Conservation (phyloP, 306 rosid species). For the Pyrus pyrifolia region DNA sequence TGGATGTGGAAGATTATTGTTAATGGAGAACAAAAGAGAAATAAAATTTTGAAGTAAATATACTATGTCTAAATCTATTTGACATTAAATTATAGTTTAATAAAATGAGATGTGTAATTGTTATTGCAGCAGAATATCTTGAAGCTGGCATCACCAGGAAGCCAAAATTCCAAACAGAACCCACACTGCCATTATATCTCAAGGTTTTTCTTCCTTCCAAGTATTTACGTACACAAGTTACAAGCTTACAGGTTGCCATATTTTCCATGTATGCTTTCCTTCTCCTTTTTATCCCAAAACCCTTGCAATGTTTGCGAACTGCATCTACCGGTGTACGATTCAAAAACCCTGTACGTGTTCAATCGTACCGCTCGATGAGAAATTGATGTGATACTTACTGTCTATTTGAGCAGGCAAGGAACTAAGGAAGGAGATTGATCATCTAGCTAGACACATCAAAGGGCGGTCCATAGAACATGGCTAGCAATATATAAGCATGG, state of each 20-base stretch:
- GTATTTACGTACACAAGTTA: not conserved
- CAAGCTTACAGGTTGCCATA: not conserved
- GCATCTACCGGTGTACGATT: slow-evolving; percentile 20
- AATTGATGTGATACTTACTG: slow-evolving; percentile 42
- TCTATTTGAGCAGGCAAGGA: slow-evolving; percentile 67
- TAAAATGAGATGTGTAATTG: not conserved
- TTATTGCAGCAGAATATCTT: slow-evolving; percentile 84
- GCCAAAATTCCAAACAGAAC: slow-evolving; percentile 62
- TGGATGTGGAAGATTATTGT: too few relatives aligned
- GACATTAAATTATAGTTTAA: not conserved
- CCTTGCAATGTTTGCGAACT: not conserved
- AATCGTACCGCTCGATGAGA: slow-evolving; percentile 1
- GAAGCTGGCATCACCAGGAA: slow-evolving; percentile 57
- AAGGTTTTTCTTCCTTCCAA: slow-evolving; percentile 45
- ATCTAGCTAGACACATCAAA: slow-evolving; percentile 23
- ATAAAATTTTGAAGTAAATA: too few relatives aligned
- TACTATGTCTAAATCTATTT: too few relatives aligned
- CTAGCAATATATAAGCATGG: slow-evolving; percentile 55
- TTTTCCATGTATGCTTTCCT: not conserved
- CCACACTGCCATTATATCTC: slow-evolving; percentile 75
- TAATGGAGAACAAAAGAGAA: too few relatives aligned
- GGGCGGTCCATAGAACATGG: slow-evolving; percentile 60
- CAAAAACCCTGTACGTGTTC: slow-evolving; percentile 13
- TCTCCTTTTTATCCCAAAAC: not conserved
- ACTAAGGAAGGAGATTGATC: slow-evolving; percentile 53